Conservation (phyloP, 441 rosid genomes). For the Jatropha podagrica region DNA sequence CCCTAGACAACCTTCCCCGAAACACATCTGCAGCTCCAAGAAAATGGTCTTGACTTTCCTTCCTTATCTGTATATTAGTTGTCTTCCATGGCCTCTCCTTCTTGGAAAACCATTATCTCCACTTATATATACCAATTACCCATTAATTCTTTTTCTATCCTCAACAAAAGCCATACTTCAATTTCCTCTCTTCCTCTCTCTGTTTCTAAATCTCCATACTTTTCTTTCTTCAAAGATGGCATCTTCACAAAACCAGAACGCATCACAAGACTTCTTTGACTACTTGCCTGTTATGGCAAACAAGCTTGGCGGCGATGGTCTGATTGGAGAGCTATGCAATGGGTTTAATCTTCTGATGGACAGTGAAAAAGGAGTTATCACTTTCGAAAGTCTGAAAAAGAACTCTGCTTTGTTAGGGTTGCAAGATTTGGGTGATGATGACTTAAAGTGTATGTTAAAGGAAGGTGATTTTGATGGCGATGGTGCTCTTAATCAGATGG, state of each 20-base stretch:
- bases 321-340: constrained; percentile 52
- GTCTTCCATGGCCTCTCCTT: constrained; percentile 55
- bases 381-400: constrained; percentile 49
- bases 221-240: constrained; percentile 21
- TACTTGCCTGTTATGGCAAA: constrained; percentile 55
- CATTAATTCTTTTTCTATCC: not conserved
- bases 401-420: constrained; percentile 52
- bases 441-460: constrained; percentile 46
- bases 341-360: constrained; percentile 62
- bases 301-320: constrained; percentile 63
- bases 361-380: constrained; percentile 48
- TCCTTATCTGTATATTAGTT: constrained; percentile 46
- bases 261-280: constrained; percentile 38
- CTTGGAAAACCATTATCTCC: constrained; percentile 40
- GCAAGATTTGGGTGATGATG: constrained; percentile 50
- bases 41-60: constrained; percentile 20
- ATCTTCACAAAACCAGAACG: constrained; percentile 16
- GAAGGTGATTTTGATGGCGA: constrained; percentile 70
- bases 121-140: constrained; percentile 17
- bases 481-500: constrained; percentile 55
- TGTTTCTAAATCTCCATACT: not conserved
- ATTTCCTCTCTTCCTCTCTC: not conserved
- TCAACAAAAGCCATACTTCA: not conserved
- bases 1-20: constrained; percentile 41
- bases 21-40: constrained; percentile 24